Percentiles rank a stretch among this genome's conserved stretches.
Evolutionary conservation across 148 eudicot species (phyloP).

Genomic region (Spergularia marina): DNA sequence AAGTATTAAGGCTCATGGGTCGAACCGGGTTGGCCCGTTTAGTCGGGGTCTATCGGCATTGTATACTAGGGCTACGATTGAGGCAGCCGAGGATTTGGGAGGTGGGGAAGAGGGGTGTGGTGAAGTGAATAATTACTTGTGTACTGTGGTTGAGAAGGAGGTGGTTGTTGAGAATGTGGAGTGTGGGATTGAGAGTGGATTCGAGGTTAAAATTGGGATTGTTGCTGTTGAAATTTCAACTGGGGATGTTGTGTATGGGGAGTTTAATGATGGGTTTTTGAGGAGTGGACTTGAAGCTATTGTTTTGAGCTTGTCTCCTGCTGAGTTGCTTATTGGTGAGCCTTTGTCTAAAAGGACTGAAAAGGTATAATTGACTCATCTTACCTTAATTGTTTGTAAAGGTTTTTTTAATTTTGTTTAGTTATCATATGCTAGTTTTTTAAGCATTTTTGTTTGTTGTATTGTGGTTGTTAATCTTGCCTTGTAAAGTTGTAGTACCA

Average conservation of each 20-base stretch:
- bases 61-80: slow-evolving; percentile 93
- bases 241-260: slow-evolving; percentile 88
- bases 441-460: neutral
- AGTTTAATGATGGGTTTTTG: slow-evolving; percentile 75
- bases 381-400: neutral
- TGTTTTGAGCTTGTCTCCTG: slow-evolving; percentile 74
- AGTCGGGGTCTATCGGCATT: slow-evolving; percentile 79
- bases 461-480: neutral
- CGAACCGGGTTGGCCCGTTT: slow-evolving; percentile 71
- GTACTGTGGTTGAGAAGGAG: slow-evolving; percentile 77
- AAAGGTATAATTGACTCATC: slow-evolving; percentile 48
- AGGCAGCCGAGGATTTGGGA: slow-evolving; percentile 79
- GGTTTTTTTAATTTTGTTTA: neutral
- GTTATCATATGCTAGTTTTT: neutral
- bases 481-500: neutral
- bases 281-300: slow-evolving; percentile 77
- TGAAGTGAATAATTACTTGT: slow-evolving; percentile 59
- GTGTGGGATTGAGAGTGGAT: slow-evolving; percentile 35
- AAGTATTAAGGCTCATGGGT: slow-evolving; percentile 84
- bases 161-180: slow-evolving; percentile 33
- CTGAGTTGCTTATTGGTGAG: slow-evolving; percentile 73
- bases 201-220: slow-evolving; percentile 69
- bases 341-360: slow-evolving; percentile 75
- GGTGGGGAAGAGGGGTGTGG: slow-evolving; percentile 75
- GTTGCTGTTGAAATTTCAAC: slow-evolving; percentile 87